A percentile compares a stretch with the other conserved stretches of the same genome.
Evolutionary conservation across 495 filamentous ascomycete species (phyloP).

Genomic region (Penicillium tannophilum): DNA sequence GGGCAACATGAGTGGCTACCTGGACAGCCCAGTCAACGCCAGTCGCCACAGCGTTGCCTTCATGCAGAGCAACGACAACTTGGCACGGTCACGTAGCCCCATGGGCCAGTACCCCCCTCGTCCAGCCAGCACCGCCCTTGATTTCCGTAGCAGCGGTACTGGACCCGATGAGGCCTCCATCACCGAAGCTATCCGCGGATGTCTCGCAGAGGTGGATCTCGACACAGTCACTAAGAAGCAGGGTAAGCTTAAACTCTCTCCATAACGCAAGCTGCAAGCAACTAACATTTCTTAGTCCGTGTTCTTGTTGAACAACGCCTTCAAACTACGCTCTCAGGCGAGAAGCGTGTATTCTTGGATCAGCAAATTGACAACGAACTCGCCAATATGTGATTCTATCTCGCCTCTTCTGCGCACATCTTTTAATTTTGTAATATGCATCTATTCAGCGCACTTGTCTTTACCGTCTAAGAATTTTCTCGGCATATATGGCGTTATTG

Average conservation of each 20-base stretch:
- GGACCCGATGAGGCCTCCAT: conserved; percentile 76
- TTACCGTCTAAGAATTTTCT: conserved; percentile 11
- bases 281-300: conserved; percentile 52
- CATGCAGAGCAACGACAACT: conserved; percentile 63
- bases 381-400: conserved; percentile 76
- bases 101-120: conserved; percentile 51
- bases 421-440: conserved; percentile 29
- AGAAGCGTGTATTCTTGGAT: conserved; percentile 83
- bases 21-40: conserved; percentile 46
- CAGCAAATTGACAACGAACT: conserved; percentile 89
- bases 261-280: not conserved
- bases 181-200: conserved; percentile 76
- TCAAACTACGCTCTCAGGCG: conserved; percentile 81
- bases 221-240: conserved; percentile 99
- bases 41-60: conserved; percentile 52
- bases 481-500: conserved; percentile 37
- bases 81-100: conserved; percentile 59
- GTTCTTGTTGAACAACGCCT: conserved; percentile 90
- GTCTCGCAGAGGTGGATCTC: conserved; percentile 87
- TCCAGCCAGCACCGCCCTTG: conserved; percentile 64
- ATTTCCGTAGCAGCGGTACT: conserved; percentile 65
- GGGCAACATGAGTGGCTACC: conserved; percentile 59
- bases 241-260: conserved; percentile 43
- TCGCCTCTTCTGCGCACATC: conserved; percentile 14
- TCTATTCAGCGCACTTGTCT: conserved; percentile 18